Percentiles rank a stretch among this genome's conserved stretches.
Conservation (phyloP, 495 filamentous ascomycete species). For the Xanthoparmelia taractica region DNA sequence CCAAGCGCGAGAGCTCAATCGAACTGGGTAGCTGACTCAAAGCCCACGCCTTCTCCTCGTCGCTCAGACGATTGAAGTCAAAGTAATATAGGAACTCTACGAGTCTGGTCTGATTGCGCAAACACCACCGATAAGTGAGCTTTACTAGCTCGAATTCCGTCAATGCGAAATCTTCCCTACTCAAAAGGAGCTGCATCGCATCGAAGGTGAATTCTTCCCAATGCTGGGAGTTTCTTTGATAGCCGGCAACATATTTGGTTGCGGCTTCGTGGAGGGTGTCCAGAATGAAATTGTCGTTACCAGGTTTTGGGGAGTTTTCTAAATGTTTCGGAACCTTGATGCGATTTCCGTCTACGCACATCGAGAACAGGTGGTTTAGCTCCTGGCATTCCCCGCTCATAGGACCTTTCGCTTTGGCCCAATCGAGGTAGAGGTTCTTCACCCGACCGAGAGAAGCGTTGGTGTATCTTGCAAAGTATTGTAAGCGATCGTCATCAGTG, state of each 20-base stretch:
- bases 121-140: constrained; percentile 23
- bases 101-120: too few relatives aligned
- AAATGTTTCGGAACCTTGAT: constrained; percentile 39
- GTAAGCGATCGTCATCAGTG: constrained; percentile 40
- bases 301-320: constrained; percentile 34
- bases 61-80: too few relatives aligned
- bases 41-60: too few relatives aligned
- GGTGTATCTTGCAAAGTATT: constrained; percentile 43
- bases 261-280: constrained; percentile 39
- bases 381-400: constrained; percentile 45
- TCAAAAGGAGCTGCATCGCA: constrained; percentile 37
- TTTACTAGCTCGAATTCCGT: constrained; percentile 45
- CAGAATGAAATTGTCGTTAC: constrained; percentile 35
- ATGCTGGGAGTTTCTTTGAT: background rate
- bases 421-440: constrained; percentile 46
- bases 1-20: constrained; percentile 24
- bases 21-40: too few relatives aligned
- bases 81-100: too few relatives aligned
- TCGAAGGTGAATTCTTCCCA: constrained; percentile 30
- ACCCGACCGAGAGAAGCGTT: constrained; percentile 42
- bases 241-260: background rate
- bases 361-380: constrained; percentile 46
- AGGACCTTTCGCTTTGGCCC: constrained; percentile 39
- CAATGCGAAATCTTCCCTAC: constrained; percentile 35
- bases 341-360: constrained; percentile 45